Conservation (phyloP, 352 stramenopile genomes). For the Plasmopara viticola region DNA sequence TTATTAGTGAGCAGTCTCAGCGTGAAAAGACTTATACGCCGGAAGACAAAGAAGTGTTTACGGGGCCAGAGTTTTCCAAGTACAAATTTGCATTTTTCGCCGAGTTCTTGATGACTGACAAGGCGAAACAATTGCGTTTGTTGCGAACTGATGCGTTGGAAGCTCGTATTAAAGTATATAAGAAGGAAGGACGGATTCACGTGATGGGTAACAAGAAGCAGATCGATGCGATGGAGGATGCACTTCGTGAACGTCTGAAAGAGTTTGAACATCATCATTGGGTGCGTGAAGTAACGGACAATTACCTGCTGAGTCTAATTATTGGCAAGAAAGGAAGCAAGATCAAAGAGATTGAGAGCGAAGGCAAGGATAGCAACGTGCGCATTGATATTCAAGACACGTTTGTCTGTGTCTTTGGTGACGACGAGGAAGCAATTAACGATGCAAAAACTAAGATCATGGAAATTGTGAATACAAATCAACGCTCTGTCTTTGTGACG, state of each 20-base stretch:
- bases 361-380: slow-evolving; percentile 39
- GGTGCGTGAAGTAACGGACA: slow-evolving; percentile 50
- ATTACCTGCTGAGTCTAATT: slow-evolving; percentile 62
- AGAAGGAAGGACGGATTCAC: slow-evolving; percentile 53
- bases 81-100: slow-evolving; percentile 72
- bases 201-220: slow-evolving; percentile 67
- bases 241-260: slow-evolving; percentile 45
- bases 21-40: slow-evolving; percentile 48
- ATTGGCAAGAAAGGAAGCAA: slow-evolving; percentile 77
- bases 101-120: slow-evolving; percentile 78
- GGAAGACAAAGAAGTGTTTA: slow-evolving; percentile 39
- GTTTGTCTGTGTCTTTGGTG: slow-evolving; percentile 61
- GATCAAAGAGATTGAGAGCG: slow-evolving; percentile 69
- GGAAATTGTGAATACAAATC: slow-evolving; percentile 69
- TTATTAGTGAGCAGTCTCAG: slow-evolving; percentile 61
- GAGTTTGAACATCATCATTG: slow-evolving; percentile 57
- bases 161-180: slow-evolving; percentile 64
- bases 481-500: slow-evolving; percentile 59
- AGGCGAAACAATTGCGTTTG: slow-evolving; percentile 57
- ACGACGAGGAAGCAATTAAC: slow-evolving; percentile 41
- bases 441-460: slow-evolving; percentile 42
- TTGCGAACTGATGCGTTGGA: slow-evolving; percentile 51
- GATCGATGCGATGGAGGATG: slow-evolving; percentile 52
- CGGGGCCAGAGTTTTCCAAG: slow-evolving; percentile 30
- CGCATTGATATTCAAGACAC: slow-evolving; percentile 63